A percentile compares a stretch with the other conserved stretches of the same genome.
These are phyloP conservation scores for Acanthamoeba divionensis DNA, from an alignment of 208 protist genomes.

Conservation along the genomic window DNA sequence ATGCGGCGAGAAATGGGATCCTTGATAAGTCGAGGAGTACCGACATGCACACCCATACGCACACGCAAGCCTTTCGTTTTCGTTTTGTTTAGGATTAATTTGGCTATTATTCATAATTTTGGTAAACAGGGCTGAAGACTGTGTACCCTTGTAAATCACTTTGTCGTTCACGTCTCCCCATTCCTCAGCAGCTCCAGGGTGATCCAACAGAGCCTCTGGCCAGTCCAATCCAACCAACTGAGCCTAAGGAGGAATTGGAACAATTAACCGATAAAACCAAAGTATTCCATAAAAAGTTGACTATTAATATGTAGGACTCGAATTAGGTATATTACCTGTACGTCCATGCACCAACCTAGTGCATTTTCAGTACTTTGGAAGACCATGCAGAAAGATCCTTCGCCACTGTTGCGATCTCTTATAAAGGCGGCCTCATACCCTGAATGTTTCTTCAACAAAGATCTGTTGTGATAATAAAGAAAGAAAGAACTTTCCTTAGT, in stretches of 20 bases:
- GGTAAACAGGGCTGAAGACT: too few relatives aligned
- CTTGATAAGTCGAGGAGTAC: not conserved
- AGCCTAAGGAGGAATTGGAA: too few relatives aligned
- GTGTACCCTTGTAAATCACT: not conserved
- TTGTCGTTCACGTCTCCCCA: conserved; percentile 16
- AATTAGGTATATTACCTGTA: too few relatives aligned
- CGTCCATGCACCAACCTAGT: not conserved
- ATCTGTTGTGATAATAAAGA: too few relatives aligned
- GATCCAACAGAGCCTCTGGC: not conserved
- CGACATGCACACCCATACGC: conserved; percentile 31
- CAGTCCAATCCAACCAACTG: not conserved
- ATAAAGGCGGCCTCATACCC: conserved; percentile 47
- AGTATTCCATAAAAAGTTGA: too few relatives aligned
- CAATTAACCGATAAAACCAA: too few relatives aligned
- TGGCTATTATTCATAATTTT: too few relatives aligned
- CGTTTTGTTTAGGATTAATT: not conserved
- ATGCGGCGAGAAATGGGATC: conserved; percentile 5
- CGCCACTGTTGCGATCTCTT: not conserved
- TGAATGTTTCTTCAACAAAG: not conserved
- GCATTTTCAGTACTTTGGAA: conserved; percentile 16
- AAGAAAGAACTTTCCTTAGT: too few relatives aligned
- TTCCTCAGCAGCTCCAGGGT: conserved; percentile 34
- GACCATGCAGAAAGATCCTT: conserved; percentile 49
- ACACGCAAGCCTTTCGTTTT: conserved; percentile 26
- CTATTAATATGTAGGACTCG: too few relatives aligned